Evolutionary conservation across 495 filamentous ascomycete genomes (phyloP).

Genomic region (Stereocaulon alpinum): DNA sequence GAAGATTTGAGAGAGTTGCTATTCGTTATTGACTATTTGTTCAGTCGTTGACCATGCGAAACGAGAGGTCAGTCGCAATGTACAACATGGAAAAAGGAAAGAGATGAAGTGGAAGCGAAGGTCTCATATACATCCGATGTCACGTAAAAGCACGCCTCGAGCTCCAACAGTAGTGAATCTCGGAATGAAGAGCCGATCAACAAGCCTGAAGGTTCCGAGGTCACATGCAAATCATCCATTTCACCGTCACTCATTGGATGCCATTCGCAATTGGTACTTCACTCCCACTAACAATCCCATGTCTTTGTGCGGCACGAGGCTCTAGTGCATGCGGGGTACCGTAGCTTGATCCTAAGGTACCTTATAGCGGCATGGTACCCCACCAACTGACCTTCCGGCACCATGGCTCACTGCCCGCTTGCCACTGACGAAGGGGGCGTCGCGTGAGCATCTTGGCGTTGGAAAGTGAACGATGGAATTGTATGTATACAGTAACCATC

Average conservation of each 20-base stretch:
- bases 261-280: background rate
- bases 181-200: background rate
- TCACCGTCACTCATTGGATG: background rate
- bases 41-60: background rate
- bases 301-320: background rate
- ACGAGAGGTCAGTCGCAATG: background rate
- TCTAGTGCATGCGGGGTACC: slow-evolving; percentile 5
- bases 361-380: background rate
- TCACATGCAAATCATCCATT: background rate
- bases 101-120: background rate
- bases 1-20: background rate
- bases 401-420: background rate
- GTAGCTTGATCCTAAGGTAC: too few species aligned
- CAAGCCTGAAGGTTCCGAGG: background rate
- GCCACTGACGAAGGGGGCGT: background rate
- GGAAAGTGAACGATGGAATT: too few species aligned
- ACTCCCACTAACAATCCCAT: background rate
- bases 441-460: background rate
- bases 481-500: background rate
- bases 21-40: background rate
- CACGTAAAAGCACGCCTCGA: background rate
- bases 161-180: background rate
- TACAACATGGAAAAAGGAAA: background rate
- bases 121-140: background rate
- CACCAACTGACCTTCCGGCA: background rate